Conservation (phyloP, 2,329 filamentous ascomycete species). For the Penicillium sp. region DNA sequence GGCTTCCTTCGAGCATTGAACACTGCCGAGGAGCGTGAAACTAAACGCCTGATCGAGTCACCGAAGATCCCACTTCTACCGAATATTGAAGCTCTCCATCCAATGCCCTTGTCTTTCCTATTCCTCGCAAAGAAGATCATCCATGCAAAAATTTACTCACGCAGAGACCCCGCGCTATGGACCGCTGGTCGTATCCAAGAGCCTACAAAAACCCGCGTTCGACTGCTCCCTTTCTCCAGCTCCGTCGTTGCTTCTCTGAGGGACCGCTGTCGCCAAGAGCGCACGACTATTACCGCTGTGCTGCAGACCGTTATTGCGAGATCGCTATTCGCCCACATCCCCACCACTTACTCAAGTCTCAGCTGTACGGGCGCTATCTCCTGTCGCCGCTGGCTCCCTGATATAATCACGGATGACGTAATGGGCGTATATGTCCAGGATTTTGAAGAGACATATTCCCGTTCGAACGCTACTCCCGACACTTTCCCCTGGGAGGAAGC, state of each 20-base stretch:
- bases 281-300: conserved; percentile 40
- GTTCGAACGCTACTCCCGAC: conserved; percentile 12
- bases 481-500: conserved; percentile 35
- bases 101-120: conserved; percentile 35
- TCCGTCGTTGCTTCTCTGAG: conserved; percentile 28
- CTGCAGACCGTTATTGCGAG: conserved; percentile 39
- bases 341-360: conserved; percentile 28
- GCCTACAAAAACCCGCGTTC: conserved; percentile 26
- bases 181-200: conserved; percentile 28
- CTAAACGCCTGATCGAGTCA: conserved; percentile 18
- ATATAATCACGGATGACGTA: conserved; percentile 31
- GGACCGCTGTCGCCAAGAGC: conserved; percentile 33
- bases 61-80: conserved; percentile 35
- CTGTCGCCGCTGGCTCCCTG: conserved; percentile 35
- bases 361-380: conserved; percentile 36
- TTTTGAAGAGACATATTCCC: conserved; percentile 28
- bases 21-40: conserved; percentile 12
- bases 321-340: conserved; percentile 33
- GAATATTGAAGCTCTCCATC: conserved; percentile 40
- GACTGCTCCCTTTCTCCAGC: conserved; percentile 31
- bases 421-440: conserved; percentile 40
- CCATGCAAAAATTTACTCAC: conserved; percentile 30
- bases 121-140: conserved; percentile 35
- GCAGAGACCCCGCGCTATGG: conserved; percentile 32
- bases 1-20: conserved; percentile 39